Evolutionary conservation across 805 yeast species (phyloP).

Genomic region (Wickerhamomyces strasburgensis): DNA sequence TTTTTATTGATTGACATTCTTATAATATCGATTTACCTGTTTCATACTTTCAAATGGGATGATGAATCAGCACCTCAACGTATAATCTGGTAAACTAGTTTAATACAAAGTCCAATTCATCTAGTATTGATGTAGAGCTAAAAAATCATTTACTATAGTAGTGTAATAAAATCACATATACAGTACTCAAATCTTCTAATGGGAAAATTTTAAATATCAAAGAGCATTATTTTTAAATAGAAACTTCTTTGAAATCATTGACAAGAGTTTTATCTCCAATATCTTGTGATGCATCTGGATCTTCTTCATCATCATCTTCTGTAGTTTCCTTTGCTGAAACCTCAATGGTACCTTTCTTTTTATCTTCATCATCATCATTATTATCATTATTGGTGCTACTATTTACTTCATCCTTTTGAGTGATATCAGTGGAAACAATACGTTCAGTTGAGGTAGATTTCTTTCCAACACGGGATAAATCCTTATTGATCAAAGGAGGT

Average conservation of each 20-base stretch:
- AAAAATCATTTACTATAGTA: no score
- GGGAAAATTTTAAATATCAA: neutral
- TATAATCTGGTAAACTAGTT: constrained; percentile 88
- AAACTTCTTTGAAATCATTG: constrained; percentile 21
- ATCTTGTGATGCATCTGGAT: constrained; percentile 8
- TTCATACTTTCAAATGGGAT: constrained; percentile 63
- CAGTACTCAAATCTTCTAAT: neutral
- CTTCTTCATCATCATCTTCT: constrained; percentile 2
- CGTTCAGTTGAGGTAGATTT: constrained; percentile 13
- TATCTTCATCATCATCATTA: constrained; percentile 1
- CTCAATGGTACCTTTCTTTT: constrained; percentile 1
- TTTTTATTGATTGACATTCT: constrained; percentile 47
- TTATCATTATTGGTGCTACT: constrained; percentile 1
- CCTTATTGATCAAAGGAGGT: constrained; percentile 5
- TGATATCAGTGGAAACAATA: constrained; percentile 20
- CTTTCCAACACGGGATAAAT: constrained; percentile 12
- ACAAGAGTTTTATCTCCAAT: constrained; percentile 2
- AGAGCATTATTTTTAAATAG: constrained; percentile 9
- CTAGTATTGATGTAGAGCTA: no score
- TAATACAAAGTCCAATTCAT: no score
- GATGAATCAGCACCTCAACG: constrained; percentile 61
- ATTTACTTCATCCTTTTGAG: constrained; percentile 10
- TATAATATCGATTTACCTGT: constrained; percentile 52
- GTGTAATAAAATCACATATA: no score
- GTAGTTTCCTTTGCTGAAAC: neutral